Conservation (phyloP, 2,329 filamentous ascomycete genomes). For the Paecilomyces sp. region DNA sequence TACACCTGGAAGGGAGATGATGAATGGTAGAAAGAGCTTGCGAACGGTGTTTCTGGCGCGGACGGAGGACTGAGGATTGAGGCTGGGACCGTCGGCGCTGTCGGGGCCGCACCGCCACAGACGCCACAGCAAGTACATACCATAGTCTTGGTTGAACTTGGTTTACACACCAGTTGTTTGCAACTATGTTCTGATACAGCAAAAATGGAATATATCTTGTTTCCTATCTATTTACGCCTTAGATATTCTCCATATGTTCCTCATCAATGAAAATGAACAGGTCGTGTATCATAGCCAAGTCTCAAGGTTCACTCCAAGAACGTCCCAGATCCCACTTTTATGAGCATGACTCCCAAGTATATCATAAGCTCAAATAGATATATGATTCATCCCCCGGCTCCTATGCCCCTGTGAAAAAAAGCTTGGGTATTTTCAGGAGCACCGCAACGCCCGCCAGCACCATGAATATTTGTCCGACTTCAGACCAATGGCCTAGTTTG, state of each 20-base stretch:
- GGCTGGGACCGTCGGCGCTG: not conserved
- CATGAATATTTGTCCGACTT: conserved; percentile 38
- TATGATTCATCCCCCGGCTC: conserved; percentile 1
- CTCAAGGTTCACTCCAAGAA: not conserved
- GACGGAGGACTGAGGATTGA: not conserved
- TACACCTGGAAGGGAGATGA: conserved; percentile 10
- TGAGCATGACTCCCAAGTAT: not conserved
- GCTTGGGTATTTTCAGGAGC: conserved; percentile 20
- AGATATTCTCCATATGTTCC: not conserved
- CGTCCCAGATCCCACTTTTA: not conserved
- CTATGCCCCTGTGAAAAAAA: conserved; percentile 14
- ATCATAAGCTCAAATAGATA: not conserved
- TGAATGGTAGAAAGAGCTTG: conserved; percentile 4
- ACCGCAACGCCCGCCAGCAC: conserved; percentile 29
- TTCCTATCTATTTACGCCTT: not conserved
- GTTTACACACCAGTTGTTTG: not conserved
- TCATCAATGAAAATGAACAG: not conserved
- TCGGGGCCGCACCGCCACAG: not conserved
- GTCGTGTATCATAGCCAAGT: not conserved
- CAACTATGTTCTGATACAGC: not conserved
- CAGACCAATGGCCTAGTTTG: conserved; percentile 34
- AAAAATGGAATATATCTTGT: not conserved
- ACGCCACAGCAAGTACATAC: not conserved
- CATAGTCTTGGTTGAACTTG: not conserved
- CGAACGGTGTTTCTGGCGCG: not conserved